Percentiles rank a stretch among this genome's conserved stretches.
phyloP scores from a whole-genome alignment of 2,329 filamentous ascomycete species.

The Colletotrichum lindemuthianum region DNA sequence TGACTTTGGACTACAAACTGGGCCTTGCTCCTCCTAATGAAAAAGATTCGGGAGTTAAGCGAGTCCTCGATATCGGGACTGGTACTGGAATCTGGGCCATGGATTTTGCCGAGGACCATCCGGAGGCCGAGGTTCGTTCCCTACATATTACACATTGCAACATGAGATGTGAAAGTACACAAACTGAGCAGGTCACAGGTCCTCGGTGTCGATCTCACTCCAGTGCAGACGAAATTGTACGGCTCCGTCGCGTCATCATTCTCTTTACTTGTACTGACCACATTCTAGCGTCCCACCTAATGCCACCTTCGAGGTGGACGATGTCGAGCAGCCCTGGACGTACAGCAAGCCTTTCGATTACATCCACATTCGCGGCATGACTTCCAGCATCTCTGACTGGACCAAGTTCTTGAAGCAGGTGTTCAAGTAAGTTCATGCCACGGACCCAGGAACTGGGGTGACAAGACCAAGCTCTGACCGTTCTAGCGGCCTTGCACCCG shows the following conservation, averaged over 20 bases:
- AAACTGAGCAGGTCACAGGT: slow-evolving; percentile 24
- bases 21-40: slow-evolving; percentile 39
- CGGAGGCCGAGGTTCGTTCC: slow-evolving; percentile 37
- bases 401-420: slow-evolving; percentile 34
- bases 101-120: slow-evolving; percentile 40
- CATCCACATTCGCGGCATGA: slow-evolving; percentile 46
- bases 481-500: too few relatives aligned
- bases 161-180: not conserved
- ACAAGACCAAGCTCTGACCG: too few relatives aligned
- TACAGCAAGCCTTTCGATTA: slow-evolving; percentile 43
- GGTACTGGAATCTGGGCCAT: slow-evolving; percentile 31
- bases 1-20: slow-evolving; percentile 45
- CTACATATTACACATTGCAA: too few relatives aligned
- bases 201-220: slow-evolving; percentile 45
- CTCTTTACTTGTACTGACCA: not conserved
- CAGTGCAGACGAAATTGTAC: slow-evolving; percentile 45
- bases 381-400: slow-evolving; percentile 42
- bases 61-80: slow-evolving; percentile 34
- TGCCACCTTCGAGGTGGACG: slow-evolving; percentile 21
- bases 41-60: slow-evolving; percentile 29
- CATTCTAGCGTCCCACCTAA: slow-evolving; percentile 42
- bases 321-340: slow-evolving; percentile 41
- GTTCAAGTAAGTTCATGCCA: slow-evolving; percentile 36
- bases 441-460: too few relatives aligned
- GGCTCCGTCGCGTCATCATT: not conserved